Evolutionary conservation across 495 filamentous ascomycete species (phyloP).

Genomic region (Lasiosphaeria ovina): DNA sequence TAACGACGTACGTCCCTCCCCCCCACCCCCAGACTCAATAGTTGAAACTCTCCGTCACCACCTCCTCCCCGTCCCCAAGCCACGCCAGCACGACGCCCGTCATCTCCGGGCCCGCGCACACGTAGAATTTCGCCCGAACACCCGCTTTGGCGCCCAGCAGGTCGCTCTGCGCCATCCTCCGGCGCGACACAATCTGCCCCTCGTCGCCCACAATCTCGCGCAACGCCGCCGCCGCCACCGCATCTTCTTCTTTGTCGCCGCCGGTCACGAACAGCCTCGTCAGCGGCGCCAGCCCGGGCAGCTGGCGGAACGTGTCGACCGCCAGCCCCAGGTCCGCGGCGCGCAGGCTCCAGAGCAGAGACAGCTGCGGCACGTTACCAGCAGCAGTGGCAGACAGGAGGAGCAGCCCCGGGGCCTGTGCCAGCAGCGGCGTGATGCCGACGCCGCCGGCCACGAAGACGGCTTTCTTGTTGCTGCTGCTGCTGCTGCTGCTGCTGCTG

Average conservation of each 20-base stretch:
- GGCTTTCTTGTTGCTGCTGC: slow-evolving; percentile 18
- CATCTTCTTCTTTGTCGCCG: slow-evolving; percentile 24
- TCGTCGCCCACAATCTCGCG: slow-evolving; percentile 41
- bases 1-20: no score
- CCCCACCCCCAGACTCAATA: slow-evolving; percentile 44
- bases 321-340: slow-evolving; percentile 61
- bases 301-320: slow-evolving; percentile 54
- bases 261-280: slow-evolving; percentile 64
- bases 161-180: slow-evolving; percentile 39
- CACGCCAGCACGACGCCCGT: slow-evolving; percentile 57
- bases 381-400: slow-evolving; percentile 29
- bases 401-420: slow-evolving; percentile 47
- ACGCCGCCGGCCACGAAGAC: slow-evolving; percentile 74
- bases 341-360: slow-evolving; percentile 66
- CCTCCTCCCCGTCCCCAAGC: slow-evolving; percentile 56
- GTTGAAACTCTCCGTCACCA: slow-evolving; percentile 69
- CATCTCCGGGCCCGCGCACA: slow-evolving; percentile 62
- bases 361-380: slow-evolving; percentile 38
- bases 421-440: slow-evolving; percentile 75
- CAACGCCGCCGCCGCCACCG: slow-evolving; percentile 28
- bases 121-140: slow-evolving; percentile 55
- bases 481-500: slow-evolving; percentile 19
- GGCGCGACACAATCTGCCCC: slow-evolving; percentile 34
- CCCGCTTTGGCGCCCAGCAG: slow-evolving; percentile 13
- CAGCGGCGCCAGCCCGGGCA: slow-evolving; percentile 48